These are phyloP conservation scores for Apium graveolens DNA, from an alignment of 129 eudicot species.

Conservation along the genomic window DNA sequence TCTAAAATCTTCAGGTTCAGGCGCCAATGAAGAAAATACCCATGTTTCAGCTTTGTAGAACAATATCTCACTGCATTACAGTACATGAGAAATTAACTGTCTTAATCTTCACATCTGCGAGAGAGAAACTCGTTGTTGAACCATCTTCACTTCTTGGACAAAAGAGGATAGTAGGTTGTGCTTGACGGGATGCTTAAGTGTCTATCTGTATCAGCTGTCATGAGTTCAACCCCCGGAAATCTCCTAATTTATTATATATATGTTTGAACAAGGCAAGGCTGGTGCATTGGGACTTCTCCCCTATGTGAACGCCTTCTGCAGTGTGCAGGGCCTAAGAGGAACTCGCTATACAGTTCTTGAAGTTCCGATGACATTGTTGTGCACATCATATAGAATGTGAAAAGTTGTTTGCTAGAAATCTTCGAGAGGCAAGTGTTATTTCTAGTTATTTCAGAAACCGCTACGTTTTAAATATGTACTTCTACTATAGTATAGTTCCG, in stretches of 20 bases:
- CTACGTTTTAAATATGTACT: neutral
- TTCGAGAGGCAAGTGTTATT: no score
- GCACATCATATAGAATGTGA: neutral
- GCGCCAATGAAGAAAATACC: neutral
- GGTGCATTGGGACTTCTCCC: neutral
- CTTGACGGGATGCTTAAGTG: slow-evolving; percentile 12
- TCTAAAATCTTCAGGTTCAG: neutral
- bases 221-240: neutral
- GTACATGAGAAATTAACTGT: neutral
- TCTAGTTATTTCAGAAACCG: neutral
- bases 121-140: neutral
- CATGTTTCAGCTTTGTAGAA: neutral
- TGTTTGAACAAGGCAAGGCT: neutral
- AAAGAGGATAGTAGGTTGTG: slow-evolving; percentile 16
- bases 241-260: neutral
- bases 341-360: neutral
- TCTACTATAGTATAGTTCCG: neutral
- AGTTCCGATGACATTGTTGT: slow-evolving; percentile 24
- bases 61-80: neutral
- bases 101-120: neutral
- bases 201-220: neutral
- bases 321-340: neutral
- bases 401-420: no score
- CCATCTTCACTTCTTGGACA: neutral
- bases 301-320: neutral